Base-by-base conservation (phyloP, 441 rosid species). In the Pelargonium australe region DNA sequence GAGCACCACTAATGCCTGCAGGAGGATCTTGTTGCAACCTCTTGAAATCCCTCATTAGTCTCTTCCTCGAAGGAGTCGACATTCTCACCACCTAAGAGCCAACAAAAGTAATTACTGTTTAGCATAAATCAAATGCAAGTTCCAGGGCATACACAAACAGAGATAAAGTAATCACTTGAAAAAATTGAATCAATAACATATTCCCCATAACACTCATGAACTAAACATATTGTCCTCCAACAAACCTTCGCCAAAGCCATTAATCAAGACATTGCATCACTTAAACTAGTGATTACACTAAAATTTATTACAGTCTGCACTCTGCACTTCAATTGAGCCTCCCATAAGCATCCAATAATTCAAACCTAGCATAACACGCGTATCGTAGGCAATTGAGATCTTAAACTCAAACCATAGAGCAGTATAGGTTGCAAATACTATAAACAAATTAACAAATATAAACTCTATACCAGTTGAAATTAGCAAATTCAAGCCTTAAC, bases 11-110 rank as follows among this genome's bases (percentile, higher is more conserved):
- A 25, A 84, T 82, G 31, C 89, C 89, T 5, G 86, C 77, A 9
- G 92, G 92, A 13, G 92, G 92, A 77, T 87, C 92, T 65, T 81
- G 86, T 77, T 87, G 92, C 37, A 87, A 75, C 71, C 92, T 79
- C 85, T 84, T 87, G 80, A 87, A 87, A 77, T 87, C 92, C 82
- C 92, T 80, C 88, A 87, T 84, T 66, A 87, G 80, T 83, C 92
- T 84, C 84, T 85, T 87, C 76, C 84, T 87, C 1, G 90, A 82
- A 12, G 92, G 84, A 19, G 83, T 85, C 28, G 89, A 76, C 92
- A 87, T 87, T 19, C 63, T 58, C 63, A 58, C 63, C 63, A 2
- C 63, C 63, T 58, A 20, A 58, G 63, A 58, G 31, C 28, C 63
- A 58, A 58, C 31, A 28, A 28, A 58, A 58, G 31, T 4, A 20